Base-by-base conservation (phyloP, 352 stramenopile genomes). In the Phytophthora ramorum region DNA sequence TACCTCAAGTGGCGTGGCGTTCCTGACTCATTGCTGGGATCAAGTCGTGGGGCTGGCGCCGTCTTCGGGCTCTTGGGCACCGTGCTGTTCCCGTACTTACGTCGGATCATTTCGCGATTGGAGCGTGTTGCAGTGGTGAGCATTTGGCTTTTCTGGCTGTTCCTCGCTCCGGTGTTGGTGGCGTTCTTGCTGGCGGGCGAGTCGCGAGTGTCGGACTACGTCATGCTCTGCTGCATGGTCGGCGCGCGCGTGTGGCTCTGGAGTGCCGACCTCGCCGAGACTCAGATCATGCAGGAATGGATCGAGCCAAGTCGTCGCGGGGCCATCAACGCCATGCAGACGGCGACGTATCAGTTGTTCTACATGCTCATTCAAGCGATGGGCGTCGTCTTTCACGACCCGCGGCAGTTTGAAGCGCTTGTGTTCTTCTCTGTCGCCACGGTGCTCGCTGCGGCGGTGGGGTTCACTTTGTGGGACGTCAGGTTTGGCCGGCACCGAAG, bases 221-320 rank as follows among this genome's bases (percentile, higher is more conserved):
- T 74, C 13, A 81, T 91, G 71, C 60, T 91, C 12, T 70, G 49
- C 14, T 85, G 67, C 47, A 75, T 85, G 57, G 57, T 85, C 24
- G 64, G 77, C 20, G 82, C 78, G 14, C 72, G 78, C 24, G 58
- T 81, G 47, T 89, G 75, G 76, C 65, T 90, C 9, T 88, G 82
- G 80, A 79, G 61, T 55, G 62, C 57, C 8, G 78, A 90, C 48
- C 68, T 91, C 1, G 77, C 78, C 1, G 79, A 90, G 56, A 88
- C 78, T n/a, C 83, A 91, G 65, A 78, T 89, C 34, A 90, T 90
- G 79, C 82, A 91, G 54, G 82, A 91, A 62, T 89, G 78, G 77
- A 79, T 90, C 54, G 74, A 80, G 30, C 71, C 74, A 26, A 69
- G 74, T 34, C 66, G 51, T 8, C 78, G 82, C 16, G 78, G 79